Evolutionary conservation across 768 basidiomycete genomes (phyloP), one percentile per base, ranked within the genome.

Genomic region (Boletus pseudo-olivaceus): DNA sequence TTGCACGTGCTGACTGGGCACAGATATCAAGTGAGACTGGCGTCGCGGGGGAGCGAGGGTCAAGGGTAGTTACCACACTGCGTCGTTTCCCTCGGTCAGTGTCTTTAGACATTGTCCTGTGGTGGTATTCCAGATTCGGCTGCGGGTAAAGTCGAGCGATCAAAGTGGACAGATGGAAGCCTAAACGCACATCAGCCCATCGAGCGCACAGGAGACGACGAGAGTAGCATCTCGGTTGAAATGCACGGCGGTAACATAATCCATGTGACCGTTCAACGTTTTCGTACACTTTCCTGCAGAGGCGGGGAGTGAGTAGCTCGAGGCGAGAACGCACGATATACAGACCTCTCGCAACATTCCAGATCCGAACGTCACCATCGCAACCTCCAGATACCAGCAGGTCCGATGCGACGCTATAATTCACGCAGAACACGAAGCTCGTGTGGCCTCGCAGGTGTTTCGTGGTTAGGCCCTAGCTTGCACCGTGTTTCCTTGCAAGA

Each of bases 21-120:
- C 29, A 38, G 40, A 30, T 7, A 7, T 45, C 40, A 42, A 40
- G 45, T 26, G 17, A 47, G 45, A 19, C 7, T 5, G 15, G 23
- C n/a, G 33, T 10, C 34, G 15, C n/a, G 11, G 5, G 20, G 15
- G 20, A 23, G 17, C 10, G 35, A 4, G 8, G n/a, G 15, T 6
- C 33, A 47, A 51, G 9, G 34, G 10, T 39, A 41, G 15, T 65
- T 60, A 92, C 88, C 84, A 94, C 59, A 93, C 80, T 2, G 93
- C 89, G 42, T 90, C 84, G 47, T 88, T 85, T 17, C 90, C 91
- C 72, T 97, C 93, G 10, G 92, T 90, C 26, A 99, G 80, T 0
- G 96, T 98, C 72, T 97, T 98, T 29, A 99, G 80, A 71, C 96
- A 99, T 65, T 98, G 94, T 0, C 94, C 95, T 19, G 90, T 87